Percentiles rank a stretch among this genome's conserved stretches.
Conservation (phyloP, 2,329 filamentous ascomycete species). For the Diaporthe citrichinensis region DNA sequence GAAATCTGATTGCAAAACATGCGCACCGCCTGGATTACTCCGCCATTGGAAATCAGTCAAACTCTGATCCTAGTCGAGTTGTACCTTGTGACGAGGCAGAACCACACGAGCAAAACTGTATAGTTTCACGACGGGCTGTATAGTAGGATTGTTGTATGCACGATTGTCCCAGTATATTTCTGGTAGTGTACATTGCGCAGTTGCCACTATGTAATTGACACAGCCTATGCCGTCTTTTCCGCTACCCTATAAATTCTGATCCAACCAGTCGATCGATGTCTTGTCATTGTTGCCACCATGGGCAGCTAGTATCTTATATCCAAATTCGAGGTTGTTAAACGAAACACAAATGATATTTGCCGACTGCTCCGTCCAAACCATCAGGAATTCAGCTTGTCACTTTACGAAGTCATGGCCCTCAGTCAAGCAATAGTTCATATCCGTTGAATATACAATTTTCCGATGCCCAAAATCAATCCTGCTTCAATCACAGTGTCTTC, state of each 20-base stretch:
- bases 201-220: not conserved
- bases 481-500: not conserved
- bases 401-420: too few species aligned
- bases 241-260: not conserved
- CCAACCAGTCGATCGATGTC: not conserved
- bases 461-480: too few species aligned
- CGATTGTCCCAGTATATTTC: not conserved
- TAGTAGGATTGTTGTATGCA: not conserved
- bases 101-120: not conserved
- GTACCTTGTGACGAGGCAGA: not conserved
- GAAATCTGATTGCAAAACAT: too few species aligned
- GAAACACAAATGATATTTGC: not conserved
- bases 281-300: not conserved
- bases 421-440: too few species aligned
- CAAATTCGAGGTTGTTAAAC: not conserved
- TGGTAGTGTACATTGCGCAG: not conserved
- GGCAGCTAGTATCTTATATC: not conserved
- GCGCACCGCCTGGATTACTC: too few species aligned
- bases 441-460: not conserved
- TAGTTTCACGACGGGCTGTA: not conserved
- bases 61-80: too few species aligned
- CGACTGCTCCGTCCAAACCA: too few species aligned
- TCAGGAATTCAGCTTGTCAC: too few species aligned
- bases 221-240: not conserved
- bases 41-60: not conserved